Conservation (phyloP, 129 eudicot genomes). For the Escallonia herrerae region DNA sequence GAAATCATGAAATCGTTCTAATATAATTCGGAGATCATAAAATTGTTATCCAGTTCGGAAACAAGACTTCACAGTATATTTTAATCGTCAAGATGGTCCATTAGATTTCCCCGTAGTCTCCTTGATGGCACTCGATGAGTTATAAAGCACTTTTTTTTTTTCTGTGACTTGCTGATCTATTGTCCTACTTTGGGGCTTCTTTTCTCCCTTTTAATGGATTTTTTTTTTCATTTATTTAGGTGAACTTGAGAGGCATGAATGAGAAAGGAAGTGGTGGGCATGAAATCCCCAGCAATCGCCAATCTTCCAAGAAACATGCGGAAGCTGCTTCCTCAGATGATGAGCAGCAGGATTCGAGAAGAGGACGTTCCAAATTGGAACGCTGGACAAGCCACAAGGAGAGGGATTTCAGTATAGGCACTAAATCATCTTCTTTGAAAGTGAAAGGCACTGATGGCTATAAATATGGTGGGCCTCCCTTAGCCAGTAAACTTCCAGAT, state of each 20-base stretch:
- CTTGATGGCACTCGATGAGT: not conserved
- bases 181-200: not conserved
- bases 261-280: slow-evolving; percentile 48
- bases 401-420: slow-evolving; percentile 37
- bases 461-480: slow-evolving; percentile 22
- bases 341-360: slow-evolving; percentile 59
- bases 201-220: not conserved
- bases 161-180: not conserved
- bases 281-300: slow-evolving; percentile 21
- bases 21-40: too few species aligned
- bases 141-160: not conserved
- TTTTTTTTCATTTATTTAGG: slow-evolving; percentile 38
- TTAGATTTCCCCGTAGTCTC: not conserved
- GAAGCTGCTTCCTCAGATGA: slow-evolving; percentile 80
- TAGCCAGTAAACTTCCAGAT: slow-evolving; percentile 21
- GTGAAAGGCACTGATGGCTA: slow-evolving; percentile 33
- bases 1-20: too few species aligned
- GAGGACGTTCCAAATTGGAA: slow-evolving; percentile 92
- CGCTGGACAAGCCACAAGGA: slow-evolving; percentile 97
- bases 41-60: too few species aligned
- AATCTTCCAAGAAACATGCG: slow-evolving; percentile 41
- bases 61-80: not conserved
- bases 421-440: slow-evolving; percentile 35
- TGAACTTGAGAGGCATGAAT: slow-evolving; percentile 42
- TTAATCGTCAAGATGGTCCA: not conserved